A percentile compares a stretch with the other conserved stretches of the same genome.
Evolutionary conservation across 2,329 filamentous ascomycete genomes (phyloP).

Genomic region (Hypoxylon sp.): DNA sequence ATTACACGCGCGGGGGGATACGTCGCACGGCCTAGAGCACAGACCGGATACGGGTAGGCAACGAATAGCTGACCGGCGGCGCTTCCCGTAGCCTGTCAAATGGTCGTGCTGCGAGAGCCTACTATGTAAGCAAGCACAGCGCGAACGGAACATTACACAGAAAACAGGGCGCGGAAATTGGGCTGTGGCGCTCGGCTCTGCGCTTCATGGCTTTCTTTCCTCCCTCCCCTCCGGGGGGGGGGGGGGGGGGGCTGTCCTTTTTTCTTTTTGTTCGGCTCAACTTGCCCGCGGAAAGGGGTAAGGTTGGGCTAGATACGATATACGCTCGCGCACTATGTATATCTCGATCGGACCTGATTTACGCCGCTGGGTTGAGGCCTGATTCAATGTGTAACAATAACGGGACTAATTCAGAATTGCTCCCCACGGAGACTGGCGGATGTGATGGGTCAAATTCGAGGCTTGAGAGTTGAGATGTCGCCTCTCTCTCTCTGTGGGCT

Average conservation of each 20-base stretch:
- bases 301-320: slow-evolving; percentile 29
- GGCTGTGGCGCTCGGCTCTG: slow-evolving; percentile 8
- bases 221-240: too few relatives aligned
- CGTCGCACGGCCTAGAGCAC: slow-evolving; percentile 24
- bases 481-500: background rate
- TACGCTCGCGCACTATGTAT: slow-evolving; percentile 24
- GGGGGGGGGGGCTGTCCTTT: background rate
- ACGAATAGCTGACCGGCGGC: slow-evolving; percentile 3
- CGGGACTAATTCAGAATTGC: slow-evolving; percentile 6
- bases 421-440: slow-evolving; percentile 11
- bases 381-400: slow-evolving; percentile 20
- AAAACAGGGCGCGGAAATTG: slow-evolving; percentile 3
- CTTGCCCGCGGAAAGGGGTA: slow-evolving; percentile 16
- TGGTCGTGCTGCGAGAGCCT: slow-evolving; percentile 9
- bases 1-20: slow-evolving; percentile 29
- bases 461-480: background rate
- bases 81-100: slow-evolving; percentile 20
- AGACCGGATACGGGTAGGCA: slow-evolving; percentile 16
- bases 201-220: background rate
- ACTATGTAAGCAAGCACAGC: slow-evolving; percentile 11
- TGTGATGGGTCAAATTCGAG: slow-evolving; percentile 25
- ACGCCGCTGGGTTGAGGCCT: slow-evolving; percentile 21
- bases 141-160: slow-evolving; percentile 32
- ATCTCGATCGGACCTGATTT: slow-evolving; percentile 29
- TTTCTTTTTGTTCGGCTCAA: slow-evolving; percentile 16